phyloP scores from a whole-genome alignment of 73 alveolate genomes.

The Tetrahymena malaccensis region DNA sequence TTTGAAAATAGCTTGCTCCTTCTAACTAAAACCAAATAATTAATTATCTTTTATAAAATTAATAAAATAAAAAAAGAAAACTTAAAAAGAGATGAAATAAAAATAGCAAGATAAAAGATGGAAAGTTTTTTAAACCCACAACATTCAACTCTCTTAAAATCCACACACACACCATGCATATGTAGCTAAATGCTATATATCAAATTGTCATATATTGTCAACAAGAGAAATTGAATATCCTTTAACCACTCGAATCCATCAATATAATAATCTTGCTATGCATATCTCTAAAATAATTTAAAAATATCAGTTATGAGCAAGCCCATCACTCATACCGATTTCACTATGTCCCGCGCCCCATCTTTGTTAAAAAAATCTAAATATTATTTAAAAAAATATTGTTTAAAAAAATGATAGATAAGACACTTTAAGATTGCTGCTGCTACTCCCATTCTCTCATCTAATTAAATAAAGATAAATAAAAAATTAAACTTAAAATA shows the following conservation, averaged over 20 bases:
- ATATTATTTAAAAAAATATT: neutral
- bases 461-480: neutral
- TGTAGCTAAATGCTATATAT: neutral
- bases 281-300: neutral
- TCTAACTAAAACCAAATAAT: neutral
- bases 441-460: slow-evolving; percentile 1
- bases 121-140: neutral
- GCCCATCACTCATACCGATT: neutral
- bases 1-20: neutral
- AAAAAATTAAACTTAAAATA: neutral
- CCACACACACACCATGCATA: neutral
- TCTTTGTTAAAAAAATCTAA: neutral
- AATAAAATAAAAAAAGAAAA: neutral
- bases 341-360: neutral
- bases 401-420: neutral
- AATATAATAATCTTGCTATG: neutral
- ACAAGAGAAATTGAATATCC: neutral
- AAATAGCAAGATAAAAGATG: neutral
- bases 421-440: neutral
- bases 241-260: neutral
- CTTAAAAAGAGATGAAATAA: neutral
- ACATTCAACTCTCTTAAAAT: neutral
- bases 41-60: neutral
- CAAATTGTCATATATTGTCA: neutral
- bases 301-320: neutral